These are phyloP conservation scores for Endocalyx cinctus DNA, from an alignment of 2,329 filamentous ascomycete species.

Conservation along the genomic window DNA sequence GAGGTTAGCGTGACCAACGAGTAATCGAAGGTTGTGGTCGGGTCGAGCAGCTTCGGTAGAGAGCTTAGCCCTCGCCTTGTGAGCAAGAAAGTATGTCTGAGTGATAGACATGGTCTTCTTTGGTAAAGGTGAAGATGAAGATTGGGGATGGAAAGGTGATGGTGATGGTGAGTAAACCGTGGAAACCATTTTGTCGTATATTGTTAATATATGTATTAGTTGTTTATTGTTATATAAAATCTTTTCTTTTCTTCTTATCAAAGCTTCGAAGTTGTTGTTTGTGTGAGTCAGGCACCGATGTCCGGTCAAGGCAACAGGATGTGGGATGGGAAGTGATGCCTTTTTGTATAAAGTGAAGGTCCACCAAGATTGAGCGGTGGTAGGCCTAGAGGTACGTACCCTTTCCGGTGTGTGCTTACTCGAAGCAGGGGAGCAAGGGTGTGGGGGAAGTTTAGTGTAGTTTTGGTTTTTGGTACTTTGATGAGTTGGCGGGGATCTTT, in stretches of 20 bases:
- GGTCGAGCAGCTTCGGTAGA: slow-evolving; percentile 82
- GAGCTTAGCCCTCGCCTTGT: slow-evolving; percentile 95
- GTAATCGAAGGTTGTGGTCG: slow-evolving; percentile 90
- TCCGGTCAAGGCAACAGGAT: slow-evolving; percentile 24
- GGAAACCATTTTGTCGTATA: slow-evolving; percentile 31
- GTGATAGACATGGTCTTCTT: slow-evolving; percentile 95
- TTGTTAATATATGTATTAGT: slow-evolving; percentile 11
- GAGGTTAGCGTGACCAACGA: slow-evolving; percentile 97
- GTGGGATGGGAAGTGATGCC: slow-evolving; percentile 19
- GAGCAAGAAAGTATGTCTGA: slow-evolving; percentile 96
- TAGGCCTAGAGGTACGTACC: too few species aligned
- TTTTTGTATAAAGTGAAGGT: slow-evolving; percentile 30
- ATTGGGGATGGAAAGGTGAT: slow-evolving; percentile 22
- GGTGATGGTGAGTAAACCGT: slow-evolving; percentile 23
- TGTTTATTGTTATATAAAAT: slow-evolving; percentile 17
- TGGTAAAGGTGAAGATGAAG: slow-evolving; percentile 40
- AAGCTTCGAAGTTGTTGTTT: too few species aligned
- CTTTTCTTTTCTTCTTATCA: too few species aligned
- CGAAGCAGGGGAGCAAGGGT: too few species aligned
- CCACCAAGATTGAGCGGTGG: too few species aligned
- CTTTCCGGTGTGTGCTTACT: too few species aligned
- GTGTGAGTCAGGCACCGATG: slow-evolving; percentile 33
- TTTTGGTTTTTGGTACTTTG: too few species aligned
- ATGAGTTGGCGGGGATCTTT: too few species aligned
- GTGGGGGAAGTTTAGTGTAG: too few species aligned